Base-by-base conservation (phyloP, 805 yeast genomes). In the Starmerella sp. region DNA sequence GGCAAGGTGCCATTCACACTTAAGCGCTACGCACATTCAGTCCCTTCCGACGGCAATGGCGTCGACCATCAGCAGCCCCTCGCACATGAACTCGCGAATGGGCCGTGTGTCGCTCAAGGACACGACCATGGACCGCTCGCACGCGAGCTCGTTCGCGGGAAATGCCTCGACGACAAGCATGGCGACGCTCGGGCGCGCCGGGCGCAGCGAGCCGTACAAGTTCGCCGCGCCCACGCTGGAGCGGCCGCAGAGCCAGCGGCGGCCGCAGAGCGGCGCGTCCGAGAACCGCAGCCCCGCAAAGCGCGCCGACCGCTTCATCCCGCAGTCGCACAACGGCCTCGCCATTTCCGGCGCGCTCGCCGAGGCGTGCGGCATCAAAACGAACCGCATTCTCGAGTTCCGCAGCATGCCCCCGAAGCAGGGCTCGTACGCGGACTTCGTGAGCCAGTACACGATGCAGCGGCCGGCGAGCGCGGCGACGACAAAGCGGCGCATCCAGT, bases 311-410 rank as follows among this genome's bases (percentile, higher is more conserved):
- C 31, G 57, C 22, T 55, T 55, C 39, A 38, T 55, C 10, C 52
- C 57, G n/a, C 46, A 48, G 28, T 44, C 48, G 17, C 30, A 52
- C 14, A 15, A 28, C 7, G 38, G 28, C 13, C 43, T 17, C 3
- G 49, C 44, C 41, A 37, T 22, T 7, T 47, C 54, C 10, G 52
- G 52, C 30, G 55, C 51, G 9, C 52, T 91, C 1, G 97, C 97
- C 0, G 85, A 85, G 65, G 97, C 97, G 0, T 91, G 97, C 68
- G 97, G 98, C 0, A 74, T 89, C 55, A 78, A 86, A 64, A 84
- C 87, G 58, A 84, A 86, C 58, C 75, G 96, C 59, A 86, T 93
- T 39, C 72, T 91, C 56, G 89, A 87, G 63, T 91, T 85, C 69
- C 84, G 86, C 67, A 95, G 93, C 22, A 88, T 96, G 9, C 97